Base-by-base conservation (phyloP, 2,329 filamentous ascomycete species). In the Arachnomyces sp. region DNA sequence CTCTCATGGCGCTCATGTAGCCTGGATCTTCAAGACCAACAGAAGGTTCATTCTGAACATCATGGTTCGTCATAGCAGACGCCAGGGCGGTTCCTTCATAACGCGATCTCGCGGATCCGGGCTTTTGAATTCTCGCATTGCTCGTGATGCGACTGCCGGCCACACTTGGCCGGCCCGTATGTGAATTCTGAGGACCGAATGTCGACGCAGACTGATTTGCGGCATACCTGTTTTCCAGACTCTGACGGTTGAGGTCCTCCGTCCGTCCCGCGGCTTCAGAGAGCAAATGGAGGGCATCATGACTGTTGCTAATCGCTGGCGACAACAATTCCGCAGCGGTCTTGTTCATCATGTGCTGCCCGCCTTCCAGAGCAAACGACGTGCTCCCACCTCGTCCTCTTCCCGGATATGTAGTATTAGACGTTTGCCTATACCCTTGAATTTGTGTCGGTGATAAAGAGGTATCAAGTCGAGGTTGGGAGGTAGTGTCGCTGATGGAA, bases 281-380 rank as follows among this genome's bases (percentile, higher is more conserved):
- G 12, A 96, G 74, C 42, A 95, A 72, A 60, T 95, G 88, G 35
- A 96, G 73, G 16, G 90, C 90, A 67, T 96, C 90, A 56, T 95
- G 89, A 3, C 86, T 88, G 28, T 88, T 89, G 61, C 89, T 94
- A 33, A 96, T 80, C 51, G 86, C 84, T 40, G 71, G 68, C 30
- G 71, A 73, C 50, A 81, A 69, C 48, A 82, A 57, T 36, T 77
- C 71, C 2, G 74, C 74, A 3, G 75, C 72, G n/a, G 75, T 74
- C 46, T 74, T 69, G 46, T 79, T 77, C 63, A 73, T 74, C 50
- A 75, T 70, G 54, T 77, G 69, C 48, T 73, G 68, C 46, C 78
- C 74, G 39, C 76, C 70, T 43, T 76, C 71, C 53, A 53, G 49
- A 15, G 48, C 49, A 45, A 52, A 62, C 31, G 49, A 52, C 28